Evolutionary conservation across 2,329 filamentous ascomycete genomes (phyloP).

Genomic region (Aaosphaeria pasadenensis): DNA sequence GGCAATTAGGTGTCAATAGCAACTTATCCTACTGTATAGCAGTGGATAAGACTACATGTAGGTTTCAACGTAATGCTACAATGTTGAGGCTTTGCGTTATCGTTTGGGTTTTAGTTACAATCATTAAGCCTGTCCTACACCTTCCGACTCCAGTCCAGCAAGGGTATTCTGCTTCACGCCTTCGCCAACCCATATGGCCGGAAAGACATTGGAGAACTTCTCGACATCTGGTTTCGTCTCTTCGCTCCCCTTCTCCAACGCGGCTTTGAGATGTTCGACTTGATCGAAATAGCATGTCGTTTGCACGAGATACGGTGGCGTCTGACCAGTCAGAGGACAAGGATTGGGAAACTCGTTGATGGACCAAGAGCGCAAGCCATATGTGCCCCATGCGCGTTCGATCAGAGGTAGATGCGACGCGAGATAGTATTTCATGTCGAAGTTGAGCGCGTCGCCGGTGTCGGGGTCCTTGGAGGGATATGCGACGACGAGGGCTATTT

Average conservation of each 20-base stretch:
- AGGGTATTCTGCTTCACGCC: neutral
- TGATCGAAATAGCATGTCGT: conserved; percentile 9
- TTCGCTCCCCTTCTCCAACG: conserved; percentile 7
- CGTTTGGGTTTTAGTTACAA: too few relatives aligned
- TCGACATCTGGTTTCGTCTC: conserved; percentile 9
- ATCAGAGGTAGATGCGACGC: conserved; percentile 44
- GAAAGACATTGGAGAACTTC: conserved; percentile 15
- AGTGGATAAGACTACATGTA: too few relatives aligned
- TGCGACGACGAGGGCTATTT: conserved; percentile 9
- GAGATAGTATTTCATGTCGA: conserved; percentile 48
- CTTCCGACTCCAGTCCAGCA: neutral
- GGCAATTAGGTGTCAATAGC: too few relatives aligned
- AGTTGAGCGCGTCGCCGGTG: conserved; percentile 26
- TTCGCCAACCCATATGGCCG: conserved; percentile 12
- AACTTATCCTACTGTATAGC: too few relatives aligned
- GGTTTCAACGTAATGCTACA: too few relatives aligned
- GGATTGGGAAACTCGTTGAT: conserved; percentile 13
- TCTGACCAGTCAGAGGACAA: conserved; percentile 11
- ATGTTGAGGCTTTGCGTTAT: too few relatives aligned
- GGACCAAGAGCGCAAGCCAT: conserved; percentile 32
- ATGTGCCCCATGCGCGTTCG: conserved; percentile 30
- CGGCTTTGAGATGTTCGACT: conserved; percentile 9
- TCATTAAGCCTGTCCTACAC: conserved; percentile 1
- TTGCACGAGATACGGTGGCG: conserved; percentile 12
- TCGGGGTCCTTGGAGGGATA: conserved; percentile 33